These are phyloP conservation scores for Neurospora sp. DNA, from an alignment of 495 filamentous ascomycete species.

Conservation along the genomic window DNA sequence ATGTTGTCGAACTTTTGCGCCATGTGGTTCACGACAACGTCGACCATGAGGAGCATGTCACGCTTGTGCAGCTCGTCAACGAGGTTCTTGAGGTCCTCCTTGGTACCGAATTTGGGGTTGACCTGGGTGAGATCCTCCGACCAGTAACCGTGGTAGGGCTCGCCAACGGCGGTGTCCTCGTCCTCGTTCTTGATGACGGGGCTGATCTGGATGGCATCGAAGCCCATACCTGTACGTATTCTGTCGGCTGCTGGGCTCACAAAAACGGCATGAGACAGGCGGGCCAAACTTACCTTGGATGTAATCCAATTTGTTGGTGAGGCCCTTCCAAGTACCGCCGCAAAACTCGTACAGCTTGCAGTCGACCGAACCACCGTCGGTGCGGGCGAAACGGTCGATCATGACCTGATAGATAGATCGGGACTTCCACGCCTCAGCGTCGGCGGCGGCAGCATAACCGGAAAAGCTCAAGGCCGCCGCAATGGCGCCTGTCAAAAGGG, in stretches of 20 bases:
- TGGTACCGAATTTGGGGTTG: slow-evolving; percentile 57
- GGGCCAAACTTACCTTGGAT: slow-evolving; percentile 16
- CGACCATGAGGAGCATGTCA: slow-evolving; percentile 67
- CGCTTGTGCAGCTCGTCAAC: slow-evolving; percentile 50
- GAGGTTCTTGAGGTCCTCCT: slow-evolving; percentile 52
- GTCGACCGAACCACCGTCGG: slow-evolving; percentile 43
- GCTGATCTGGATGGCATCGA: slow-evolving; percentile 75
- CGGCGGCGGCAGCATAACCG: slow-evolving; percentile 16
- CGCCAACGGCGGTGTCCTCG: slow-evolving; percentile 37
- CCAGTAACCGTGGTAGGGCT: slow-evolving; percentile 72
- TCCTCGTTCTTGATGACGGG: slow-evolving; percentile 57
- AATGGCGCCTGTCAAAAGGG: slow-evolving; percentile 11
- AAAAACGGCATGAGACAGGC: neutral
- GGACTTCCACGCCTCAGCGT: slow-evolving; percentile 44
- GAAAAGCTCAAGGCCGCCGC: slow-evolving; percentile 17
- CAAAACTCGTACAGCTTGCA: slow-evolving; percentile 56
- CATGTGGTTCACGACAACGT: slow-evolving; percentile 72
- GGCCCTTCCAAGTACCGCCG: slow-evolving; percentile 55
- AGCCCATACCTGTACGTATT: slow-evolving; percentile 62
- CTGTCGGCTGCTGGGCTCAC: neutral
- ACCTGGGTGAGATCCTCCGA: slow-evolving; percentile 53
- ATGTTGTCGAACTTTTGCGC: slow-evolving; percentile 43
- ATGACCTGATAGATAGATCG: slow-evolving; percentile 66
- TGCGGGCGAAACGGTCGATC: slow-evolving; percentile 63
- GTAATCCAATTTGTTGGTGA: slow-evolving; percentile 25